These are phyloP conservation scores for Gracilaria vermiculophylla DNA, from an alignment of 23 red algal genomes.

Conservation along the genomic window DNA sequence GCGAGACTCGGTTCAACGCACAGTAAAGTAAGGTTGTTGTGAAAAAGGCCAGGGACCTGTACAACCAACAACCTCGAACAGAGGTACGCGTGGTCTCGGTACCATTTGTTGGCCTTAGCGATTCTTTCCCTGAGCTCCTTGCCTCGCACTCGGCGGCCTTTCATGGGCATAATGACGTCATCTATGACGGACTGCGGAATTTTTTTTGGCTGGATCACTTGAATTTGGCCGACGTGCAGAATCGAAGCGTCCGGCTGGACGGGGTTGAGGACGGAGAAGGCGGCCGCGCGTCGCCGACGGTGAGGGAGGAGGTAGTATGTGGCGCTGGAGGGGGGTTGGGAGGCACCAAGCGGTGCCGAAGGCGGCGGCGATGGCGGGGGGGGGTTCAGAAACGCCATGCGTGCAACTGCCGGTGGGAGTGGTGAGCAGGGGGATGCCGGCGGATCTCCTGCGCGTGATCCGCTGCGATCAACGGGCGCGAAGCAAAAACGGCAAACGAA, in stretches of 20 bases:
- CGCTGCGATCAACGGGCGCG: too few relatives aligned
- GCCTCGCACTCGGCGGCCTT: neutral
- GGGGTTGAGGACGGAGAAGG: slow-evolving; percentile 24
- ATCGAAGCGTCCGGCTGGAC: neutral
- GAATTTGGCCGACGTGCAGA: neutral
- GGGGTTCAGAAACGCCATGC: neutral
- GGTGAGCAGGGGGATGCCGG: neutral
- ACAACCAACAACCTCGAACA: slow-evolving; percentile 34
- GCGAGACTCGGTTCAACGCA: slow-evolving; percentile 36
- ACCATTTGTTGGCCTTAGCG: slow-evolving; percentile 28
- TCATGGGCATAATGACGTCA: slow-evolving; percentile 21
- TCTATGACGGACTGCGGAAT: slow-evolving; percentile 39
- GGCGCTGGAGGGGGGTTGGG: neutral
- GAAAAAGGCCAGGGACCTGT: slow-evolving; percentile 1
- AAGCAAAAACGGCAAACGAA: too few relatives aligned
- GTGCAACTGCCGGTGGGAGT: too few relatives aligned
- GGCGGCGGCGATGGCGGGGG: neutral
- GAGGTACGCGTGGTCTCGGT: slow-evolving; percentile 38
- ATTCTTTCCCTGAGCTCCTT: slow-evolving; percentile 32
- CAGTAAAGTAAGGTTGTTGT: slow-evolving; percentile 34
- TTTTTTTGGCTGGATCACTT: slow-evolving; percentile 22
- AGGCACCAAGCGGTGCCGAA: neutral
- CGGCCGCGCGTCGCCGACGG: slow-evolving; percentile 5
- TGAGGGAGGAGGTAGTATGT: neutral
- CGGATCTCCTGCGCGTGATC: too few relatives aligned